A percentile compares a stretch with the other conserved stretches of the same genome.
Evolutionary conservation across 805 yeast species (phyloP).

Genomic region (Kodamaea kaohsiungensis): DNA sequence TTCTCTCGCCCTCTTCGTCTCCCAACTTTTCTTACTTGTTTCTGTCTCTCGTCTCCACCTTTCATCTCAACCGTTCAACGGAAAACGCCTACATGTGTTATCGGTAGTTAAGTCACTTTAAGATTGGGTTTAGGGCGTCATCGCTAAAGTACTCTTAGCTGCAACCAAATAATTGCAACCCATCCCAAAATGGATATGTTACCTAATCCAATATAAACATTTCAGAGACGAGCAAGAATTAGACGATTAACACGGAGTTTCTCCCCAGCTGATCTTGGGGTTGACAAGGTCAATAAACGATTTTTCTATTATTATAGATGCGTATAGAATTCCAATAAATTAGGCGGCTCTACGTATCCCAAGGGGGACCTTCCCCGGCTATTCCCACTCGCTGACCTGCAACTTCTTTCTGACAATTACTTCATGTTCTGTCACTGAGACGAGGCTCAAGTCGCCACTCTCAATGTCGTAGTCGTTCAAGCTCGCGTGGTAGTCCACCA

Average conservation of each 20-base stretch:
- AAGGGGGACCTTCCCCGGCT: neutral
- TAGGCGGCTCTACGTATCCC: neutral
- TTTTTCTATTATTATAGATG: slow-evolving; percentile 4
- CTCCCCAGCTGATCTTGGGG: neutral
- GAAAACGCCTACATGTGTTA: neutral
- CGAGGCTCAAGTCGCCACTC: slow-evolving; percentile 19
- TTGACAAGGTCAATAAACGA: neutral
- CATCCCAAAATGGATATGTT: neutral
- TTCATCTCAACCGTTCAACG: neutral
- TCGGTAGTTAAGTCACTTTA: neutral
- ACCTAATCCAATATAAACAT: neutral
- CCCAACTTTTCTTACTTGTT: neutral
- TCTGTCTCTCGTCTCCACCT: neutral
- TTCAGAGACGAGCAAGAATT: neutral
- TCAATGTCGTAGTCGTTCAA: slow-evolving; percentile 17
- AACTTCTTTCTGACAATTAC: slow-evolving; percentile 26
- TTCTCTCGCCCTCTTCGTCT: neutral
- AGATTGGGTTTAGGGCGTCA: slow-evolving; percentile 3
- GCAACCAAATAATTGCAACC: neutral
- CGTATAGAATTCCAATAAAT: slow-evolving; percentile 2
- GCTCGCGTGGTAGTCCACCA: slow-evolving; percentile 31
- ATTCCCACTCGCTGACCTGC: slow-evolving; percentile 41
- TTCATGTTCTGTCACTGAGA: slow-evolving; percentile 22
- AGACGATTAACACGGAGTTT: neutral
- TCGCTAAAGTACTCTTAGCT: neutral